Evolutionary conservation across 257 asterid genomes (phyloP).

Genomic region (Solanum virginianum): DNA sequence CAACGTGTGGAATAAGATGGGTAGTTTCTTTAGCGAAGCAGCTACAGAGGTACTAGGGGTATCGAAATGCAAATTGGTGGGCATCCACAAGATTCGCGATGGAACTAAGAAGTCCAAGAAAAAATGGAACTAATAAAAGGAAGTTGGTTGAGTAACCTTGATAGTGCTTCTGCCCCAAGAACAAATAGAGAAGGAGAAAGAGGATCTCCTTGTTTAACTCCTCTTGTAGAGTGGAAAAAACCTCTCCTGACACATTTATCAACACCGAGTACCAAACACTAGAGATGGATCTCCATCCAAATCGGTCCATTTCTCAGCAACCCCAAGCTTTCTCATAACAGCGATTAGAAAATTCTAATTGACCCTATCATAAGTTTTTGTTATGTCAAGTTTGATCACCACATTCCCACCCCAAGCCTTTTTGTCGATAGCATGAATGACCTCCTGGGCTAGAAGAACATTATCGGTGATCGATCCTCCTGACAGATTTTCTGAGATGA

Average conservation of each 20-base stretch:
- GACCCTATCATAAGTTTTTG: not conserved
- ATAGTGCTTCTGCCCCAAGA: not conserved
- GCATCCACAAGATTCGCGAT: too few species aligned
- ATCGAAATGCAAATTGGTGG: too few species aligned
- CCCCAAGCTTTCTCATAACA: not conserved
- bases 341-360: not conserved
- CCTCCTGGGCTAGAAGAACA: not conserved
- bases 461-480: not conserved
- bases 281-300: not conserved
- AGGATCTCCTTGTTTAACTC: not conserved
- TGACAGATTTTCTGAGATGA: not conserved
- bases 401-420: not conserved
- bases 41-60: too few species aligned
- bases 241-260: not conserved
- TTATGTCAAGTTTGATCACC: not conserved
- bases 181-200: not conserved
- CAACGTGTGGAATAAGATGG: too few species aligned
- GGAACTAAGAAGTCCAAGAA: too few species aligned
- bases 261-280: not conserved
- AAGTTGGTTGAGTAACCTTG: too few species aligned
- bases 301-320: not conserved
- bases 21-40: too few species aligned
- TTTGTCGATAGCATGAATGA: not conserved
- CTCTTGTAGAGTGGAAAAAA: not conserved
- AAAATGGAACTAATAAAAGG: too few species aligned